Base-by-base conservation (phyloP, 192 early-diverging fungal species). In the Backusella luteola region DNA sequence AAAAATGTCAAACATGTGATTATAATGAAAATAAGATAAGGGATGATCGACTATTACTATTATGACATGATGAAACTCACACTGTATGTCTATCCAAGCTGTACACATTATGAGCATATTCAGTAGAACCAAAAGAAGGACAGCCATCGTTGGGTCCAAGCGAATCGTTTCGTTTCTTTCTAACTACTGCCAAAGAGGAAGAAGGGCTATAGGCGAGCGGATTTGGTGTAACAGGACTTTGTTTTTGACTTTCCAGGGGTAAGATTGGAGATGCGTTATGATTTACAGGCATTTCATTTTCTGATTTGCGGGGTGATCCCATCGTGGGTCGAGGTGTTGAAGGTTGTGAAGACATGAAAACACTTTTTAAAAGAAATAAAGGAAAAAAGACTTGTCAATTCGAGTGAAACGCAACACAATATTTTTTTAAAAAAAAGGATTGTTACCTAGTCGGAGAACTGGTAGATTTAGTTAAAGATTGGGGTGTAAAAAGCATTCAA, bases 221-320 rank as follows among this genome's bases (percentile, higher is more conserved):
- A 26, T 44, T 44, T 71, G 39, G 70, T 71, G 70, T 71, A 71
- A 71, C 70, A 17, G 42, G 21, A 49, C 23, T 39, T 32, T 71
- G 42, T 71, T 71, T 71, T 71, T 71, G 70, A 46, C 41, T 71
- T 71, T 71, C 70, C 41, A 71, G 41, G 70, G 70, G 70, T 32
- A 71, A 49, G 17, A 44, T 21, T 46, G 39, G 67, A 17, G 67
- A 68, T 34, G 29, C 15, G 29, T 71, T 49, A 34, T 71, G 70
- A 49, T 49, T 44, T 19, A 49, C 26, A 71, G 39, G 44, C 26
- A 29, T 39, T 44, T 26, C 21, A 49, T 46, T 71, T 32, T 71
- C 42, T 39, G 36, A 36, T 69, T 36, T 23, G 34, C 21, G 68
- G 34, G 35, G 70, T 71, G 39, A 44, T 49, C 26, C 36, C 70